These are phyloP conservation scores for Zychaea mexicana DNA, from an alignment of 371 early-diverging fungal genomes.

Conservation along the genomic window DNA sequence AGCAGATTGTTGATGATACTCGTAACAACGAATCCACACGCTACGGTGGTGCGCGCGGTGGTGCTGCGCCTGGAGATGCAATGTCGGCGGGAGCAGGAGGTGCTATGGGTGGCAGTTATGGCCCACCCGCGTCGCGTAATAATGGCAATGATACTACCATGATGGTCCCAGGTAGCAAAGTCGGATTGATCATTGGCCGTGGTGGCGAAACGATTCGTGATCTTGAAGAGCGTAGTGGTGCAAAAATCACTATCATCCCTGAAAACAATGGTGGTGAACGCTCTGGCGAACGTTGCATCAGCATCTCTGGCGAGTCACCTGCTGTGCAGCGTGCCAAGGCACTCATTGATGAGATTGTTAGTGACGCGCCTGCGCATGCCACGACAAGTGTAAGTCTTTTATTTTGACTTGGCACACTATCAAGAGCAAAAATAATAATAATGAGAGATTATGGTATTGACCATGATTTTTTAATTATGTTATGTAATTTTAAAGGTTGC, in stretches of 20 bases:
- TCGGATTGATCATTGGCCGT: slow-evolving; percentile 89
- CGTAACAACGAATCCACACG: slow-evolving; percentile 28
- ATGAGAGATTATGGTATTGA: no score
- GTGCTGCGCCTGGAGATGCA: not conserved
- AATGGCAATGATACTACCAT: slow-evolving; percentile 31
- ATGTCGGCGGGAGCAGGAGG: no score
- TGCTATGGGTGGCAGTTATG: slow-evolving; percentile 2
- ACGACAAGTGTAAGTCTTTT: not conserved
- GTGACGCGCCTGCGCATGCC: slow-evolving; percentile 17
- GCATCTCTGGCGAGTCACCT: slow-evolving; percentile 69
- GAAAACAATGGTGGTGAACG: slow-evolving; percentile 53
- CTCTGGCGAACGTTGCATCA: slow-evolving; percentile 66
- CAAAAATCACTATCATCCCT: slow-evolving; percentile 82
- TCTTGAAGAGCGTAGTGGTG: slow-evolving; percentile 80
- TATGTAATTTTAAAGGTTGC: slow-evolving; percentile 18
- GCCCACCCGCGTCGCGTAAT: slow-evolving; percentile 36
- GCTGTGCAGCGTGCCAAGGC: slow-evolving; percentile 74
- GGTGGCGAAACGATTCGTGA: slow-evolving; percentile 90
- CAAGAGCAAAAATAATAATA: no score
- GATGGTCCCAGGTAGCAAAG: slow-evolving; percentile 68
- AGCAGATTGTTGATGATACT: slow-evolving; percentile 51
- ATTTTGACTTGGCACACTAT: no score
- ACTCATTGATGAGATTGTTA: slow-evolving; percentile 82
- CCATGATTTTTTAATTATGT: not conserved
- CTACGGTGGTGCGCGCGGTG: slow-evolving; percentile 4